phyloP scores from a whole-genome alignment of 441 rosid genomes.

The Erysimum pusillum region DNA sequence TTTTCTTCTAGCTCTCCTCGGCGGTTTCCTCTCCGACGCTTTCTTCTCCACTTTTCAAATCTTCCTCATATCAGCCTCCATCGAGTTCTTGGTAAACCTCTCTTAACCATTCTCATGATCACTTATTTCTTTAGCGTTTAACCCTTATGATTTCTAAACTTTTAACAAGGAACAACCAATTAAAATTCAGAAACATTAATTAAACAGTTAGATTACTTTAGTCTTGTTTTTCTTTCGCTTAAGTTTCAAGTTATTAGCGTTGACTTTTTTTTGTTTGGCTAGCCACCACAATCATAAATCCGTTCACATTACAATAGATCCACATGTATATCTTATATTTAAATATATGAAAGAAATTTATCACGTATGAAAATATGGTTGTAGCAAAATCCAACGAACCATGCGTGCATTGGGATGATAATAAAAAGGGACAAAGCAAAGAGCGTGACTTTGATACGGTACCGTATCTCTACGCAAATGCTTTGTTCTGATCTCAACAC shows the following conservation, averaged over 20 bases:
- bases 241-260: constrained; percentile 43
- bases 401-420: constrained; percentile 48
- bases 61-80: constrained; percentile 77
- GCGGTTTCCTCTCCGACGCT: constrained; percentile 94
- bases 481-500: constrained; percentile 41
- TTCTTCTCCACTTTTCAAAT: constrained; percentile 78
- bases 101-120: background rate
- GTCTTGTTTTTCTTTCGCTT: constrained; percentile 19
- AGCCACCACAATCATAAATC: constrained; percentile 43
- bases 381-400: constrained; percentile 42
- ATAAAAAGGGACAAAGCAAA: constrained; percentile 44
- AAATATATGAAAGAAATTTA: background rate
- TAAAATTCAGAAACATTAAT: background rate
- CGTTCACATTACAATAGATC: constrained; percentile 47
- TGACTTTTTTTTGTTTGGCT: constrained; percentile 27
- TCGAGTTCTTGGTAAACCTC: constrained; percentile 76
- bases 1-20: constrained; percentile 91
- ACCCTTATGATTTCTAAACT: constrained; percentile 1
- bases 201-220: constrained; percentile 6
- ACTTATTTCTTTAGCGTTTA: background rate
- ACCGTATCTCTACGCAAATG: constrained; percentile 46
- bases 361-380: constrained; percentile 10
- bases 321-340: constrained; percentile 18
- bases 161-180: constrained; percentile 19
- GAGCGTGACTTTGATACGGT: constrained; percentile 51